Percentiles rank a stretch among this genome's conserved stretches.
phyloP scores from a whole-genome alignment of 179 eudicot genomes.

The Silene vulgaris region DNA sequence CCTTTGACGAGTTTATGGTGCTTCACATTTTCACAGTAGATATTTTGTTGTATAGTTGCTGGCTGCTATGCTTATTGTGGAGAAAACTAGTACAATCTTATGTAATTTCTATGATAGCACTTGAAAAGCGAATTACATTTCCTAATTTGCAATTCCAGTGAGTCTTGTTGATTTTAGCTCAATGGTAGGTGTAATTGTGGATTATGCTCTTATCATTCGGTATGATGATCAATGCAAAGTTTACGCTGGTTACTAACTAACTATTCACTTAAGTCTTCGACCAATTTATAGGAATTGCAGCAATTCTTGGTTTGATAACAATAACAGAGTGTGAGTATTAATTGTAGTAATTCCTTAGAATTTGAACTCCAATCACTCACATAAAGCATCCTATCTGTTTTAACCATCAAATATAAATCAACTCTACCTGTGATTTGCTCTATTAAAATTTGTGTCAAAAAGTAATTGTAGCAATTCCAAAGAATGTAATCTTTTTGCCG shows the following conservation, averaged over 20 bases:
- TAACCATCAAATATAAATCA: no score
- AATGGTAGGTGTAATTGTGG: neutral
- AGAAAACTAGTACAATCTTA: neutral
- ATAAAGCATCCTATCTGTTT: no score
- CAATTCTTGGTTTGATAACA: neutral
- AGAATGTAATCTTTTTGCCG: no score
- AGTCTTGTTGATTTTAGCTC: neutral
- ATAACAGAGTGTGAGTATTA: no score
- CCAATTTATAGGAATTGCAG: neutral
- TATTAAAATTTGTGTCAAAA: no score
- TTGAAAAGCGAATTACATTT: neutral
- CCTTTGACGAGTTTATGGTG: neutral
- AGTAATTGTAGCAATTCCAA: no score
- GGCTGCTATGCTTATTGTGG: neutral
- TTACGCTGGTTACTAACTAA: no score
- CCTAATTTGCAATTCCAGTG: neutral
- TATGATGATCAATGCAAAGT: constrained; percentile 13
- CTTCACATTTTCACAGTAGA: neutral
- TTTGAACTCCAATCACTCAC: no score
- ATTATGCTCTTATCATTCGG: neutral
- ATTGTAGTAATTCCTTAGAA: no score
- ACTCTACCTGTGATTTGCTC: no score
- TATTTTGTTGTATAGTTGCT: neutral
- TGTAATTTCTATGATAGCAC: constrained; percentile 7
- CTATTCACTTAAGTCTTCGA: no score